Conservation (phyloP, 495 filamentous ascomycete species). For the Eremomyces bilateralis region DNA sequence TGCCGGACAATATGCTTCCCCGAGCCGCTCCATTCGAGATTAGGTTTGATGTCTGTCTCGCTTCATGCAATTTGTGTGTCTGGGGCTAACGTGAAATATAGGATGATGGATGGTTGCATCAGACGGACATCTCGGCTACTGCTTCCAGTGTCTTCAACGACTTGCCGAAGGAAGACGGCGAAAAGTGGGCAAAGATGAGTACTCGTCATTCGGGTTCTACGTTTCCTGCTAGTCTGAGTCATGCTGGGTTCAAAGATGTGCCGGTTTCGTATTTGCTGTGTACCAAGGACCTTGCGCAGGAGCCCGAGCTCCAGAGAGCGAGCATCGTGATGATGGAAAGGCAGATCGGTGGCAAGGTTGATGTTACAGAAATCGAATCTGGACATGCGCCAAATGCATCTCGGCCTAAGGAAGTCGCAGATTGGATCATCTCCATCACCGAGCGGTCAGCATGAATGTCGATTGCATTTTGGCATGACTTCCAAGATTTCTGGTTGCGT, state of each 20-base stretch:
- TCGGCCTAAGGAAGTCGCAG: constrained; percentile 1
- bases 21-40: neutral
- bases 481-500: too few relatives aligned
- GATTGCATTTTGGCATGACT: neutral
- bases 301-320: constrained; percentile 3
- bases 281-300: constrained; percentile 3
- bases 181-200: constrained; percentile 3
- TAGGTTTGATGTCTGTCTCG: neutral
- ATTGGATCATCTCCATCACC: constrained; percentile 5
- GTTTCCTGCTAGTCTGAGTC: constrained; percentile 5
- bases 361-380: constrained; percentile 7
- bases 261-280: constrained; percentile 11
- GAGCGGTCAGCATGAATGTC: constrained; percentile 1
- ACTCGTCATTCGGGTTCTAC: constrained; percentile 3
- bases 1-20: constrained; percentile 1
- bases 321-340: constrained; percentile 8
- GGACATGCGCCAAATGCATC: constrained; percentile 6
- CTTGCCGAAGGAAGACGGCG: constrained; percentile 3
- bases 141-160: constrained; percentile 1
- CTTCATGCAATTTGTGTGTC: neutral
- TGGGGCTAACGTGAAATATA: constrained; percentile 1
- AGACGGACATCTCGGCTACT: neutral
- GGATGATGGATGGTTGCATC: constrained; percentile 3
- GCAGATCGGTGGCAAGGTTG: constrained; percentile 7
- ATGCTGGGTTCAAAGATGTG: constrained; percentile 10